A percentile compares a stretch with the other conserved stretches of the same genome.
These are phyloP conservation scores for Colletotrichum filicis DNA, from an alignment of 2,329 filamentous ascomycete genomes.

Conservation along the genomic window DNA sequence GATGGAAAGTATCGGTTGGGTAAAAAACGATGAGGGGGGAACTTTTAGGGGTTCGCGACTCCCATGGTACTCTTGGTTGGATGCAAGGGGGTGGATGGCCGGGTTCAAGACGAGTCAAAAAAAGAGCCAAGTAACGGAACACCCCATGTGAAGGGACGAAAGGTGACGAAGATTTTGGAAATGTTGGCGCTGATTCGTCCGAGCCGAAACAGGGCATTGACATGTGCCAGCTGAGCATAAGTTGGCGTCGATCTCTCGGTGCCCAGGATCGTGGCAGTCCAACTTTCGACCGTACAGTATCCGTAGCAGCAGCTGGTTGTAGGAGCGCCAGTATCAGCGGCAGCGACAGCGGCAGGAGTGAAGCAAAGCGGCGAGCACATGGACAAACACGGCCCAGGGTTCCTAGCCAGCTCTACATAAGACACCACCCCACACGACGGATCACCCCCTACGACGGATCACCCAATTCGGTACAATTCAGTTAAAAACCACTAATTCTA, in stretches of 20 bases:
- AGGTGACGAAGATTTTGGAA: slow-evolving; percentile 30
- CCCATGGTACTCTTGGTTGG: slow-evolving; percentile 15
- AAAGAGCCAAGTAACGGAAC: slow-evolving; percentile 2
- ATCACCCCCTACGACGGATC: too few relatives aligned
- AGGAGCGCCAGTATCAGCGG: background rate
- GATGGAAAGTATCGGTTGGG: background rate
- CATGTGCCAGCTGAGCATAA: slow-evolving; percentile 32
- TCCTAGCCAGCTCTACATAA: background rate
- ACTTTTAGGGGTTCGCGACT: slow-evolving; percentile 19
- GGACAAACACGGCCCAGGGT: background rate
- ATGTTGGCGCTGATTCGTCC: slow-evolving; percentile 31
- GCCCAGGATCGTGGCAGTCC: slow-evolving; percentile 3
- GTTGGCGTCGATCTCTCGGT: slow-evolving; percentile 15
- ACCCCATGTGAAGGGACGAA: slow-evolving; percentile 32
- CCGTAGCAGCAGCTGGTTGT: background rate
- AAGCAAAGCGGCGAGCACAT: background rate
- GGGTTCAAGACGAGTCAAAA: slow-evolving; percentile 11
- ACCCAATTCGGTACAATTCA: too few relatives aligned
- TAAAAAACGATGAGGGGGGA: background rate
- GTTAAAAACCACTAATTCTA: too few relatives aligned
- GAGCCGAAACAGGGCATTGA: slow-evolving; percentile 35
- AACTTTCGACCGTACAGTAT: background rate
- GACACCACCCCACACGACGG: too few relatives aligned
- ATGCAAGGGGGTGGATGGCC: slow-evolving; percentile 20
- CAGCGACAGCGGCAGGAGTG: background rate